phyloP scores from a whole-genome alignment of 2,329 filamentous ascomycete species.

The Aspergillus hiratsukae region DNA sequence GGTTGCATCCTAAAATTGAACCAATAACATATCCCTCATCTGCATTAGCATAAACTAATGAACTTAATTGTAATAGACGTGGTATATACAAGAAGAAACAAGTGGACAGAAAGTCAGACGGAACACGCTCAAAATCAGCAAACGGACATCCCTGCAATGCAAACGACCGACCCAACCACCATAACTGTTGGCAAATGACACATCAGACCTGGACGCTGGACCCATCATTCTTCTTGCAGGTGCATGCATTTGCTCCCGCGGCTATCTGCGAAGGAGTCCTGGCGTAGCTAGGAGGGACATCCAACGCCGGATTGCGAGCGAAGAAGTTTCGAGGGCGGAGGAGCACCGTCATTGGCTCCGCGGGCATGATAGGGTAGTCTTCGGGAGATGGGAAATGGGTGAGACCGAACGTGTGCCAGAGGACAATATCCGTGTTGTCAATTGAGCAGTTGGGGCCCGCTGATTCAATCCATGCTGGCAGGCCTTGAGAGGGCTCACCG shows the following conservation, averaged over 20 bases:
- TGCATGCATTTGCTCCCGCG: conserved; percentile 36
- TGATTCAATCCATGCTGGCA: conserved; percentile 67
- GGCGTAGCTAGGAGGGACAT: conserved; percentile 72
- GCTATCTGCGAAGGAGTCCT: conserved; percentile 67
- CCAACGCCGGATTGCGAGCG: conserved; percentile 69
- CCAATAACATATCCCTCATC: background rate
- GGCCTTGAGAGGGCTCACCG: conserved; percentile 67
- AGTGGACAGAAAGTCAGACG: too few relatives aligned
- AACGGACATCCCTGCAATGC: background rate
- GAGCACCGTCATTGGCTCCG: conserved; percentile 76
- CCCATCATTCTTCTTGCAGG: conserved; percentile 35
- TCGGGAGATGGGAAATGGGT: conserved; percentile 87
- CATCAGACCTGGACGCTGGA: conserved; percentile 37
- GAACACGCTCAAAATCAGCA: background rate
- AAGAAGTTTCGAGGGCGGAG: conserved; percentile 82
- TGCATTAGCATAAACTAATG: background rate
- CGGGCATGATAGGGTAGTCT: conserved; percentile 90
- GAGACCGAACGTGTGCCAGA: conserved; percentile 92
- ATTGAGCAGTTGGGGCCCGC: conserved; percentile 64
- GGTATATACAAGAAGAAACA: background rate
- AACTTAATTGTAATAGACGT: background rate
- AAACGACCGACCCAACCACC: background rate
- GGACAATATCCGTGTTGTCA: conserved; percentile 78
- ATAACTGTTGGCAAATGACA: conserved; percentile 7
- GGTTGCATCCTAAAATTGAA: background rate